phyloP scores from a whole-genome alignment of 495 filamentous ascomycete species.

The Oidiodendron maius region DNA sequence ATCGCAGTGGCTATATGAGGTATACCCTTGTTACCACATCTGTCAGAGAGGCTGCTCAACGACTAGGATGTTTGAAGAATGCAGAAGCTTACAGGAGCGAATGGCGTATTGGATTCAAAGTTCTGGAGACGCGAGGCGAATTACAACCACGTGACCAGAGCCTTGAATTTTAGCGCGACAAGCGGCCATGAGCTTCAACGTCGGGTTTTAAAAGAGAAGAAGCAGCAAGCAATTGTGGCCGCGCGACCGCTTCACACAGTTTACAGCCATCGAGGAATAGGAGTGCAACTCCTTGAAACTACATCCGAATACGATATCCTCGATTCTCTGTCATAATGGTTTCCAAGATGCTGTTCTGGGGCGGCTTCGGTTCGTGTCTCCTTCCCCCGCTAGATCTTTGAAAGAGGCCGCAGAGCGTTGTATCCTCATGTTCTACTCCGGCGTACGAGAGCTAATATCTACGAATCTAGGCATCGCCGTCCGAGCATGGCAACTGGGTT shows the following conservation, averaged over 20 bases:
- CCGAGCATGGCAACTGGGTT: constrained; percentile 91
- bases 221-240: constrained; percentile 12
- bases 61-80: too few species aligned
- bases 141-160: too few species aligned
- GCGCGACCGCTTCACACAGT: neutral
- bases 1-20: constrained; percentile 16
- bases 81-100: too few species aligned
- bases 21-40: too few species aligned
- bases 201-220: neutral
- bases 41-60: too few species aligned
- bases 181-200: neutral
- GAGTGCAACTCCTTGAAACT: neutral
- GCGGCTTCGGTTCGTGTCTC: constrained; percentile 77
- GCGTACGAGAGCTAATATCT: too few species aligned
- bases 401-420: too few species aligned
- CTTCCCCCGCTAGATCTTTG: constrained; percentile 3
- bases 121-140: neutral
- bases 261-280: constrained; percentile 2
- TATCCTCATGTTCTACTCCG: too few species aligned
- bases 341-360: constrained; percentile 87
- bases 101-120: too few species aligned
- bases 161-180: neutral
- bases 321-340: constrained; percentile 37
- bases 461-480: constrained; percentile 69
- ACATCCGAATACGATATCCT: neutral